Conservation (phyloP, 192 early-diverging fungal genomes). For the Umbelopsis vinacea region DNA sequence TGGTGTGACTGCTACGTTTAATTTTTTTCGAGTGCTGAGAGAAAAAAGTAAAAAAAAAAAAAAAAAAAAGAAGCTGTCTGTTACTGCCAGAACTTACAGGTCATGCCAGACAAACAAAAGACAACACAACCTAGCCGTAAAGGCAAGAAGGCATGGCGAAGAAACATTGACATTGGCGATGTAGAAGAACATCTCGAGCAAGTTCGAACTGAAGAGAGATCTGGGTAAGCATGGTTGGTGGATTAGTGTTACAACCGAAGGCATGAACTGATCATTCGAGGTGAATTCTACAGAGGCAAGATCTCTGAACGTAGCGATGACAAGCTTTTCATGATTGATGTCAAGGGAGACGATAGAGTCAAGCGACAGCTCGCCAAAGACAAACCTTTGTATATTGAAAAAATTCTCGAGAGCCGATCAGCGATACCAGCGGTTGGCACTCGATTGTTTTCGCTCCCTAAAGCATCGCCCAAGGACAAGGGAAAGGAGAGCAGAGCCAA, state of each 20-base stretch:
- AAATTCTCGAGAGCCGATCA: conserved; percentile 80
- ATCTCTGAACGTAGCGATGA: conserved; percentile 52
- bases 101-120: conserved; percentile 32
- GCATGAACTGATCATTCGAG: background rate
- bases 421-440: conserved; percentile 57
- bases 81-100: background rate
- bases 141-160: conserved; percentile 91
- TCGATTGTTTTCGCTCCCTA: conserved; percentile 17
- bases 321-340: conserved; percentile 75
- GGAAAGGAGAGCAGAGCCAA: conserved; percentile 53
- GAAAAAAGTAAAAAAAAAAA: background rate
- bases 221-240: conserved; percentile 60
- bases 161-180: conserved; percentile 84
- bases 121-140: conserved; percentile 75
- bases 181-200: conserved; percentile 79
- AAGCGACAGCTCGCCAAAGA: conserved; percentile 49
- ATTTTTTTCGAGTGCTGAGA: background rate
- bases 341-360: conserved; percentile 60
- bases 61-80: conserved; percentile 5
- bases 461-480: background rate
- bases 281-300: conserved; percentile 51
- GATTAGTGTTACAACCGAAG: background rate
- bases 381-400: conserved; percentile 75
- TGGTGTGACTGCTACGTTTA: conserved; percentile 5
- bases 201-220: conserved; percentile 71